Percentiles rank a stretch among this genome's conserved stretches.
phyloP scores from a whole-genome alignment of 495 filamentous ascomycete species.

The Daldinia caldariorum region DNA sequence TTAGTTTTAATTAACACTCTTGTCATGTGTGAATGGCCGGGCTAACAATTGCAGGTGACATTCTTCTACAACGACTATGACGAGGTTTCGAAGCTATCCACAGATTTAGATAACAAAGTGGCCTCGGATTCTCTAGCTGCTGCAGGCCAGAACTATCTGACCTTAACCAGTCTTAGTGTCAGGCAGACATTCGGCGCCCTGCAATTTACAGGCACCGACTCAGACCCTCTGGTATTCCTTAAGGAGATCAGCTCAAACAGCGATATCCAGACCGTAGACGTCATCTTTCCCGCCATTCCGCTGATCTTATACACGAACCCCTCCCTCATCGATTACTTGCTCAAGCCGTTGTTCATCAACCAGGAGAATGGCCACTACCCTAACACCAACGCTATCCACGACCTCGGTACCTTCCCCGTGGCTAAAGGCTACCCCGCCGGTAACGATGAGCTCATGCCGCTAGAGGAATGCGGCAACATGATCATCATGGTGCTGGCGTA shows the following conservation, averaged over 20 bases:
- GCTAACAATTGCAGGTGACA: slow-evolving; percentile 50
- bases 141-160: slow-evolving; percentile 75
- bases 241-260: slow-evolving; percentile 97
- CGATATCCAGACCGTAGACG: slow-evolving; percentile 94
- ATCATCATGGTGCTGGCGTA: slow-evolving; percentile 85
- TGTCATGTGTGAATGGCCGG: slow-evolving; percentile 10
- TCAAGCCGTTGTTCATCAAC: slow-evolving; percentile 91
- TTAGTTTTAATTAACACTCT: slow-evolving; percentile 36
- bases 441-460: slow-evolving; percentile 88
- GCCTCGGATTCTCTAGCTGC: slow-evolving; percentile 73
- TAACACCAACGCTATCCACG: slow-evolving; percentile 86
- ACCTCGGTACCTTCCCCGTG: slow-evolving; percentile 91
- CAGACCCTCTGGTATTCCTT: slow-evolving; percentile 82
- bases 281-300: slow-evolving; percentile 91
- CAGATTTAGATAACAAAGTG: slow-evolving; percentile 74
- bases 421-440: slow-evolving; percentile 89
- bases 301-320: slow-evolving; percentile 93
- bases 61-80: slow-evolving; percentile 80
- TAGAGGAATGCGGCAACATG: slow-evolving; percentile 97
- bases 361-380: slow-evolving; percentile 91
- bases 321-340: slow-evolving; percentile 79
- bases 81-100: slow-evolving; percentile 61
- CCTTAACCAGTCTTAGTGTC: slow-evolving; percentile 84
- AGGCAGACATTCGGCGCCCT: slow-evolving; percentile 90
- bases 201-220: slow-evolving; percentile 79